Conservation (phyloP, 129 eudicot species). For the Gnaphalium uliginosum region DNA sequence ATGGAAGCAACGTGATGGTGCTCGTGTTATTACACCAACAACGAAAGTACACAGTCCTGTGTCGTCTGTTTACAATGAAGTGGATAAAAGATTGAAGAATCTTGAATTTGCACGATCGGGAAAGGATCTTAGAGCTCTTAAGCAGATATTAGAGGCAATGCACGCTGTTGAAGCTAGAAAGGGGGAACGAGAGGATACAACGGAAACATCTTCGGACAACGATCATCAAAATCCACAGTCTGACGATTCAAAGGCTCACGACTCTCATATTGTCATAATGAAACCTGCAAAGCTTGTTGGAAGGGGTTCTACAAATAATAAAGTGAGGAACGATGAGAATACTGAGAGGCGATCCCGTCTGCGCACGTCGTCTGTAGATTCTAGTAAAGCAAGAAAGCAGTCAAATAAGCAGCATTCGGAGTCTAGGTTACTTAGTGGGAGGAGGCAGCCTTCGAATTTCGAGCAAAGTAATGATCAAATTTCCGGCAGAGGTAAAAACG, state of each 20-base stretch:
- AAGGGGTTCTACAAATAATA: conserved; percentile 39
- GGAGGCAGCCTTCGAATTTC: conserved; percentile 34
- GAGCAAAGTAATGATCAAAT: conserved; percentile 33
- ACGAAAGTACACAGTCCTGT: conserved; percentile 29
- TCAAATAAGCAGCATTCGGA: conserved; percentile 46
- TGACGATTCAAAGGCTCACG: conserved; percentile 32
- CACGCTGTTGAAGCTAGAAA: conserved; percentile 48
- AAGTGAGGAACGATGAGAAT: conserved; percentile 37
- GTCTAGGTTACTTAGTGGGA: conserved; percentile 57
- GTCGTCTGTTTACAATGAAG: conserved; percentile 45
- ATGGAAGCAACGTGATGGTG: conserved; percentile 69
- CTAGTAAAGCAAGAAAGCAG: conserved; percentile 58
- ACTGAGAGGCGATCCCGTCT: conserved; percentile 53
- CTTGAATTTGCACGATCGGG: conserved; percentile 83
- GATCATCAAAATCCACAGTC: conserved; percentile 16
- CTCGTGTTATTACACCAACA: conserved; percentile 36
- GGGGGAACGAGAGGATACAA: conserved; percentile 26
- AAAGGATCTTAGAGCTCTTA: conserved; percentile 93
- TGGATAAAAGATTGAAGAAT: conserved; percentile 83
- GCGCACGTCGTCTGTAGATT: conserved; percentile 56
- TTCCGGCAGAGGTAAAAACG: not conserved
- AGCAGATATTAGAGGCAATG: conserved; percentile 91
- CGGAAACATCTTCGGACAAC: conserved; percentile 36
- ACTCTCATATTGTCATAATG: conserved; percentile 81
- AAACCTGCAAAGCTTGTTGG: conserved; percentile 72